phyloP scores from a whole-genome alignment of 2,329 filamentous ascomycete genomes.

The Leptographium radiaticola region DNA sequence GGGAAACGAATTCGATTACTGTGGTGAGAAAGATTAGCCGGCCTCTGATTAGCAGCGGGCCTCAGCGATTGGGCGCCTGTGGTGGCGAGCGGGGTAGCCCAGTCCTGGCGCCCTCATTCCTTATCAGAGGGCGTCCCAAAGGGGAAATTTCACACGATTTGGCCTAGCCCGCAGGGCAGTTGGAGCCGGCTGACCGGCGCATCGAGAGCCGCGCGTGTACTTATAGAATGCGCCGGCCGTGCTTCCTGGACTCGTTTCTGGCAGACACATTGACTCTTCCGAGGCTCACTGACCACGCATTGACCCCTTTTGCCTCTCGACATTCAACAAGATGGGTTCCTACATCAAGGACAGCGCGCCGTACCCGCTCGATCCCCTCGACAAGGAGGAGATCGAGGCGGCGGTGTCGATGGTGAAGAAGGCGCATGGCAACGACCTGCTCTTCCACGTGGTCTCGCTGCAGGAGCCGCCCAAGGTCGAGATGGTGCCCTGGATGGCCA shows the following conservation, averaged over 20 bases:
- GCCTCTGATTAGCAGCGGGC: not conserved
- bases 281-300: no score
- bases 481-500: constrained; percentile 67
- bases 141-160: not conserved
- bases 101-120: no score
- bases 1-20: not conserved
- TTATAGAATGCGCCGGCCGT: not conserved
- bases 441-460: constrained; percentile 78
- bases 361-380: constrained; percentile 71
- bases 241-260: no score
- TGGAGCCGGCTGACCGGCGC: not conserved
- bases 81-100: not conserved
- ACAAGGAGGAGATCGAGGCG: constrained; percentile 56
- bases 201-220: not conserved
- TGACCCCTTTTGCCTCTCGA: no score
- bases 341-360: constrained; percentile 7
- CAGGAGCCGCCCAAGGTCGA: constrained; percentile 76
- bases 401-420: constrained; percentile 57
- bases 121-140: not conserved
- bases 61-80: not conserved
- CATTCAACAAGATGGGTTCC: not conserved
- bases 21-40: not conserved
- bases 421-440: constrained; percentile 54
- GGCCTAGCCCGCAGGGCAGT: not conserved
- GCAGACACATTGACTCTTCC: no score